Base-by-base conservation (phyloP, 495 filamentous ascomycete genomes). In the Amniculicola lignicola region DNA sequence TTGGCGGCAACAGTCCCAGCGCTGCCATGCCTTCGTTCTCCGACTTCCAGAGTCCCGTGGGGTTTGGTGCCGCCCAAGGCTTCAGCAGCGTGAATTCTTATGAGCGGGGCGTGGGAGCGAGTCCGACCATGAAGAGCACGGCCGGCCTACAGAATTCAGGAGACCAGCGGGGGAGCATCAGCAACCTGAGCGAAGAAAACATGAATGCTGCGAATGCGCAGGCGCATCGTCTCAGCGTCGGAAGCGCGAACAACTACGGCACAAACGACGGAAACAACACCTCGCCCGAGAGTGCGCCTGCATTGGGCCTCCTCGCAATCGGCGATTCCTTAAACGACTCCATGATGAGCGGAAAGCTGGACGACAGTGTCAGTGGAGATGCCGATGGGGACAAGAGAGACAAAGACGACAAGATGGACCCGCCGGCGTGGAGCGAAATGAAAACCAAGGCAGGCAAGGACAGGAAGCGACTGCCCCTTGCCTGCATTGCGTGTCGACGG, bases 401-500 rank as follows among this genome's bases (percentile, higher is more conserved):
- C 25, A 64, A 77, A 31, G 82, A 83, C 46, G 82, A 82, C 62
- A 74, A 78, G 19, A 81, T 79, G 10, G 61, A 62, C 45, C 70
- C 73, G 4, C 89, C 90, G 5, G 71, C 87, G n/a, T 98, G 93
- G 93, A 93, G 80, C 67, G 92, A 96, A 67, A 79, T 95, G 65
- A 96, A 96, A 72, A 98, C 93, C 6, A 98, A 98, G 73, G 93
- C 93, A 14, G 93, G 93, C 0, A 98, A 98, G 70, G 91, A 96
- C 67, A 82, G 93, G 49, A 96, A 96, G 70, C 82, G 93, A 19
- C 70, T 98, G 38, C 93, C 93, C 18, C 74, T 98, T 62, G 93
- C 93, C 22, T 98, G 93, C 68, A 96, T 98, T 64, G 92, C 91
- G 7, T 98, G 93, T 66, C 81, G 93, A 37, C 78, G 92, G 64